Evolutionary conservation across 2,329 filamentous ascomycete genomes (phyloP).

Genomic region (Colletotrichum coccodes): DNA sequence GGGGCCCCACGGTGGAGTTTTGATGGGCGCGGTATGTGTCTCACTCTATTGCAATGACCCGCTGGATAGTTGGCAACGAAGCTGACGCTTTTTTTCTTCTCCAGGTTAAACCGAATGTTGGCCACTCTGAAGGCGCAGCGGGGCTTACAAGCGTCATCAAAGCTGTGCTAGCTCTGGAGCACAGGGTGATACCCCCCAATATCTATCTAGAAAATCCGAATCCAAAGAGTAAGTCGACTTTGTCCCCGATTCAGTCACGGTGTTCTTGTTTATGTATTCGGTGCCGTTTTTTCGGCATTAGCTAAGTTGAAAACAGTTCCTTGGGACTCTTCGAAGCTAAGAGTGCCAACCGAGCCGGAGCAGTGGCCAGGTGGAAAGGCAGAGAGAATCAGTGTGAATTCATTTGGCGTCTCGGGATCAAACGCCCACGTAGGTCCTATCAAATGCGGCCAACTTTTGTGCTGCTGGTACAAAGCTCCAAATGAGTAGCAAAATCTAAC

Average conservation of each 20-base stretch:
- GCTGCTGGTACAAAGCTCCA: too few relatives aligned
- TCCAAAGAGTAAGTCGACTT: conserved; percentile 23
- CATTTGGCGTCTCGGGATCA: conserved; percentile 46
- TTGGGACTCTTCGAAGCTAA: conserved; percentile 33
- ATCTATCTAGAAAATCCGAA: conserved; percentile 32
- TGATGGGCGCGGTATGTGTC: too few relatives aligned
- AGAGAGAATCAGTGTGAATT: conserved; percentile 47
- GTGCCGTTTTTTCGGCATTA: too few relatives aligned
- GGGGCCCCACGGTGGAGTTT: too few relatives aligned
- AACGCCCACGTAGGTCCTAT: conserved; percentile 23
- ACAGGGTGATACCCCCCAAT: conserved; percentile 30
- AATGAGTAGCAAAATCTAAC: too few relatives aligned
- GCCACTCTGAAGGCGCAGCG: conserved; percentile 47
- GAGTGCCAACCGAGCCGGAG: conserved; percentile 37
- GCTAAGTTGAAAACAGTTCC: too few relatives aligned
- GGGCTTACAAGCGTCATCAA: conserved; percentile 47
- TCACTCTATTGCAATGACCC: too few relatives aligned
- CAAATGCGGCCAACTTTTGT: too few relatives aligned
- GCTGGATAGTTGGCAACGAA: too few relatives aligned
- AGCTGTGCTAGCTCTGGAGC: conserved; percentile 38
- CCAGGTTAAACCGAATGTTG: conserved; percentile 49
- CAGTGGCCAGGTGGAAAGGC: conserved; percentile 39
- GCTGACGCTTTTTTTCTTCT: too few relatives aligned
- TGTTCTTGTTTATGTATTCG: too few relatives aligned
- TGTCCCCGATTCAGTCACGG: too few relatives aligned